A percentile compares a stretch with the other conserved stretches of the same genome.
Conservation (phyloP, 2,329 filamentous ascomycete genomes). For the Diaporthe vexans region DNA sequence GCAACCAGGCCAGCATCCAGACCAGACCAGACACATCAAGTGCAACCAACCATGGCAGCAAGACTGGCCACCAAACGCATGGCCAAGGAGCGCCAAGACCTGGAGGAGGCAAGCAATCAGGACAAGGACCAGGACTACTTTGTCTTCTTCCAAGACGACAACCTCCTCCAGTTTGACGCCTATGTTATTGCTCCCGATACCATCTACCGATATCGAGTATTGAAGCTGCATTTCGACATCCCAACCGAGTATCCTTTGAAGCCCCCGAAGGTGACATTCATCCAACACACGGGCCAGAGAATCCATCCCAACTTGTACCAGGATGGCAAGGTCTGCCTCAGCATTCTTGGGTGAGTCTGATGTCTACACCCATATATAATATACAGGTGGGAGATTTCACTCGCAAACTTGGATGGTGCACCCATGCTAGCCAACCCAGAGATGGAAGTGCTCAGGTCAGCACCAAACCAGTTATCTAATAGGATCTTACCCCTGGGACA, state of each 20-base stretch:
- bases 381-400: neutral
- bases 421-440: no score
- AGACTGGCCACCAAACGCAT: neutral
- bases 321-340: neutral
- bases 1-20: neutral
- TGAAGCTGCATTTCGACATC: constrained; percentile 8
- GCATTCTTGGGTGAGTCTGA: constrained; percentile 2
- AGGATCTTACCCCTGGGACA: no score
- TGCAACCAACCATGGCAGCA: constrained; percentile 6
- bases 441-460: no score
- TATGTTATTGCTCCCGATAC: constrained; percentile 14
- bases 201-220: constrained; percentile 1
- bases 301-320: constrained; percentile 1
- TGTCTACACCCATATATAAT: no score
- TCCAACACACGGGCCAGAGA: neutral
- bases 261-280: constrained; percentile 2
- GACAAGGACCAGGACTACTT: constrained; percentile 1
- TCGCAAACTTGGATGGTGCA: no score
- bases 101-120: constrained; percentile 7
- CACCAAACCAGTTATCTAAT: no score
- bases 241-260: neutral
- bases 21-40: neutral
- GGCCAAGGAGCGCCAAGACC: constrained; percentile 14
- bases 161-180: constrained; percentile 7
- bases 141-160: constrained; percentile 11